Evolutionary conservation across 164 flowering plant genomes (phyloP), one percentile per base, ranked within the genome.

Genomic region (Euptelea pleiosperma): DNA sequence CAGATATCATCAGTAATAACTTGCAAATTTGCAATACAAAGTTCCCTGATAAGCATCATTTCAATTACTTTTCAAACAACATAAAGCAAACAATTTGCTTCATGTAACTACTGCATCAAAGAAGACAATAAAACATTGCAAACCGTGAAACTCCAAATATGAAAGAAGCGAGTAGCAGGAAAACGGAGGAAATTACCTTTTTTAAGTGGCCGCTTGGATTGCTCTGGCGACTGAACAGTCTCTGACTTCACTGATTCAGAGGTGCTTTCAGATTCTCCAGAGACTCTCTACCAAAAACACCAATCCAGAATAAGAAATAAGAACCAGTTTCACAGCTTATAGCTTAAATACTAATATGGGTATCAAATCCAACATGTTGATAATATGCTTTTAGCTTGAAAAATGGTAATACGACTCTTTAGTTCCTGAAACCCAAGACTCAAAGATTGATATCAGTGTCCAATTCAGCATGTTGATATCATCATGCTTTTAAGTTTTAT

Each of bases 251-350:
- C 79, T 28, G 93, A 58, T 58, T 72, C 74, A 3, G 84, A 63
- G 5, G 77, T 63, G 71, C 72, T 77, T 40, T 77, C 88, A 46
- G 69, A 16, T 52, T 83, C 96, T 78, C 81, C 86, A 41, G 84
- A 64, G 37, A 82, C 74, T 43, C 77, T 75, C 96, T 92, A 79
- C 65, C 60, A 75, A 36, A 43, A 18, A 52, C 1, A 9, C 10
- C 28, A 26, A 37, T 36, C 6, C 10, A 11, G 15, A 35, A 36
- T 22, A 40, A 56, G 46, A 44, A 50, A 35, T 25, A 10, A 35
- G 29, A 49, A 28, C 15, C 3, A 28, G 22, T 10, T 14, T 14
- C 65, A 30, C 3, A 59, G 11, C 33, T 36, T 34, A 25, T 24
- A 54, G n/a, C n/a, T n/a, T n/a, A n/a, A n/a, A n/a, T n/a, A n/a